phyloP scores from a whole-genome alignment of 2,329 filamentous ascomycete genomes.

The Cucurbitaria berberidis region DNA sequence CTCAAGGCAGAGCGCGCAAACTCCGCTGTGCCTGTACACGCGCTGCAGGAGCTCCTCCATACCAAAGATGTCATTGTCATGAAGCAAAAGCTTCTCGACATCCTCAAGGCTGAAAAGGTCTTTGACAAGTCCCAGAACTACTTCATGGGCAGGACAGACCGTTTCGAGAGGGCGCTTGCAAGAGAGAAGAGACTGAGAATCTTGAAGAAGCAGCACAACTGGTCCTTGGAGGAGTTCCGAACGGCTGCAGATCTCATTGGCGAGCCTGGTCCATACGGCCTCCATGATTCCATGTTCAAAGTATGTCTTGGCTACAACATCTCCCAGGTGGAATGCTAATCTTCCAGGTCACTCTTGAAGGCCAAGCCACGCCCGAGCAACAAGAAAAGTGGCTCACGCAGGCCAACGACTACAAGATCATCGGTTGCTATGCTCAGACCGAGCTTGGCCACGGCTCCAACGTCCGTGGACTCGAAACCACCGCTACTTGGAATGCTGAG shows the following conservation, averaged over 20 bases:
- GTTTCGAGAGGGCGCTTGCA: conserved; percentile 72
- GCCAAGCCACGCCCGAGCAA: conserved; percentile 76
- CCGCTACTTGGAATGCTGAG: conserved; percentile 73
- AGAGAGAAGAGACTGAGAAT: conserved; percentile 73
- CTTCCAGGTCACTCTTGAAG: conserved; percentile 67
- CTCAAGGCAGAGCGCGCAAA: conserved; percentile 71
- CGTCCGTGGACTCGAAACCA: conserved; percentile 67
- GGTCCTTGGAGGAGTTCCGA: conserved; percentile 68
- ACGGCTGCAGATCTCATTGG: conserved; percentile 72
- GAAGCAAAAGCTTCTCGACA: conserved; percentile 65
- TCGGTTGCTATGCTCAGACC: conserved; percentile 82
- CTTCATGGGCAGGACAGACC: conserved; percentile 71
- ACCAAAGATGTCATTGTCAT: conserved; percentile 68
- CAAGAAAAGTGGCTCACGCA: conserved; percentile 73
- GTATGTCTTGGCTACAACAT: conserved; percentile 45
- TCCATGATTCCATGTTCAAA: conserved; percentile 75
- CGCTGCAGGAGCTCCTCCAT: conserved; percentile 72
- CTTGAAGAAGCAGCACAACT: conserved; percentile 69
- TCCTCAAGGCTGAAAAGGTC: conserved; percentile 71
- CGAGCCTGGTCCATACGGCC: conserved; percentile 75
- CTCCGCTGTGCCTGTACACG: conserved; percentile 70
- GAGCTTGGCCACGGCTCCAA: conserved; percentile 82
- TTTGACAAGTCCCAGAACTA: conserved; percentile 83
- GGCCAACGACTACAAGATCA: conserved; percentile 72
- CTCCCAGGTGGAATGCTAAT: conserved; percentile 10